Evolutionary conservation across 208 protist genomes (phyloP), one percentile per base, ranked within the genome.

Genomic region (Leishmania turanica): DNA sequence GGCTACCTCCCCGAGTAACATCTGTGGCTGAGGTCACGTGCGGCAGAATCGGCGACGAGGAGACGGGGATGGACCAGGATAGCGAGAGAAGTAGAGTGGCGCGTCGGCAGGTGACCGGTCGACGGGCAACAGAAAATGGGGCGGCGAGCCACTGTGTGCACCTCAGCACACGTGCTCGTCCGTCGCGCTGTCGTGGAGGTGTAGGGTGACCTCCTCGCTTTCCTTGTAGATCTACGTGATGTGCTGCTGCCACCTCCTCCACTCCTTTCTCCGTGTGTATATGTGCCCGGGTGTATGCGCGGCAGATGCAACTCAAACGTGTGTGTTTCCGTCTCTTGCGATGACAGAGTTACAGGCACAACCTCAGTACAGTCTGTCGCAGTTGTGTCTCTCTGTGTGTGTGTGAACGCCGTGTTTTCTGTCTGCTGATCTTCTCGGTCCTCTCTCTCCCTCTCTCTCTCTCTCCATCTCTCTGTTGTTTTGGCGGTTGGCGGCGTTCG

Each of bases 1-100:
- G 76, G 79, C 65, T 60, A 31, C 40, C 51, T 87, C 40, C 69
- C 79, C 7, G 75, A 76, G 72, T 62, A 76, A n/a, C 31, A 21
- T 42, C 37, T 51, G 42, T 47, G 4, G 27, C 45, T 45, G 27
- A 73, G 69, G 47, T 34, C 42, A 73, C 69, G 11, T 73, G 69
- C 42, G 27, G 27, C 9, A 4, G 27, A 71, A 37, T 24, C 11
- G 40, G 66, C 31, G 66, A n/a, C 37, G 40, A 42, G 17, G 37
- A 42, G 31, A 19, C 64, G 21, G 66, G 21, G 40, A 71, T 27
- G 66, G 8, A 7, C 40, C 40, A 51, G 45, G 45, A 13, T n/a
- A 19, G 65, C 0, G 69, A 34, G 65, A 8, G 69, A 17, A 31
- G 69, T 15, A 40, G 19, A 0, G 8, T 8, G 47, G 13, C 8